A percentile compares a stretch with the other conserved stretches of the same genome.
Conservation (phyloP, 805 yeast genomes). For the Candida quercuum region DNA sequence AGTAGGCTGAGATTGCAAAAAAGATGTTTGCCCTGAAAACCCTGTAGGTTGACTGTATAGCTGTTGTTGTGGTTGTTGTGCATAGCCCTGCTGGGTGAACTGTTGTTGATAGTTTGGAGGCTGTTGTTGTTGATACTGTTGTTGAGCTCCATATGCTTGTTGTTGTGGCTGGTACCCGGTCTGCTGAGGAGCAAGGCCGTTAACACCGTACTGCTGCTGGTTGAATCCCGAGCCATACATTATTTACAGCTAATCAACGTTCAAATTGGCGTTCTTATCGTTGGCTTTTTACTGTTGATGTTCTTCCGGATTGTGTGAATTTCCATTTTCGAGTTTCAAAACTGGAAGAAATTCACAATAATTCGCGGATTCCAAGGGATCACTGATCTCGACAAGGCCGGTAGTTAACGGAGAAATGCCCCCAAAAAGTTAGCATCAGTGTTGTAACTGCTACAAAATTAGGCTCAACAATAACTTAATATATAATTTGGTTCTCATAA, state of each 20-base stretch:
- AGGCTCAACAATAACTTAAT: too few relatives aligned
- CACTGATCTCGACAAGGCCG: too few relatives aligned
- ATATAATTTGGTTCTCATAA: too few relatives aligned
- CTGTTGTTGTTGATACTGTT: slow-evolving; percentile 14
- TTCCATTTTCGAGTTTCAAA: too few relatives aligned
- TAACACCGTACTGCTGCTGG: slow-evolving; percentile 8
- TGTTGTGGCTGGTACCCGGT: slow-evolving; percentile 22
- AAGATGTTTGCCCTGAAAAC: slow-evolving; percentile 14
- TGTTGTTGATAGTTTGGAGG: slow-evolving; percentile 12
- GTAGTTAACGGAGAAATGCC: too few relatives aligned
- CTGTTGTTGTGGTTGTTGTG: slow-evolving; percentile 19
- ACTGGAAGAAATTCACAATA: too few relatives aligned
- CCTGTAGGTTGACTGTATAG: slow-evolving; percentile 16
- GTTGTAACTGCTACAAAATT: too few relatives aligned
- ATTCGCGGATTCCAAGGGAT: too few relatives aligned
- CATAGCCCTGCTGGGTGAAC: slow-evolving; percentile 5
- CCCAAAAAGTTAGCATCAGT: too few relatives aligned
- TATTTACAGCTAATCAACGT: background rate
- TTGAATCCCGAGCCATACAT: slow-evolving; percentile 5
- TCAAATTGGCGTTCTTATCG: background rate
- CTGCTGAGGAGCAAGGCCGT: slow-evolving; percentile 12
- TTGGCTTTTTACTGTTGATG: background rate
- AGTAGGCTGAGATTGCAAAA: slow-evolving; percentile 7
- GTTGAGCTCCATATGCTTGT: slow-evolving; percentile 5
- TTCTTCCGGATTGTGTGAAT: background rate